Evolutionary conservation across 345 rosid genomes (phyloP), one percentile per base, ranked within the genome.

Genomic region (Rhodamnia argentea): DNA sequence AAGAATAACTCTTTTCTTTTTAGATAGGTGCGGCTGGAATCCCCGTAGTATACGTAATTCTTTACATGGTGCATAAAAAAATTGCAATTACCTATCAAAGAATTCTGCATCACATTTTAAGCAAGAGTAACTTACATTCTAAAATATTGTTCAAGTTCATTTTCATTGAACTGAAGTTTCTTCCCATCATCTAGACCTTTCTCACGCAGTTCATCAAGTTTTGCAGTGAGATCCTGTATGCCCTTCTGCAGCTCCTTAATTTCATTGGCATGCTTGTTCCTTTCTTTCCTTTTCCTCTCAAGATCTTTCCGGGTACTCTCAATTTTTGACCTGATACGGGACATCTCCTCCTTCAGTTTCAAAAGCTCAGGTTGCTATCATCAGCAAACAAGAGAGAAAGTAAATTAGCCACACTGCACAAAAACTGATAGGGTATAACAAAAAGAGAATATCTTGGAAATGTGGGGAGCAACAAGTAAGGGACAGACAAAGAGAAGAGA

Each of bases 281-380:
- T 94, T 90, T 97, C 99, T 83, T 92, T 93, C 86, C 85, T 94
- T 91, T 90, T 95, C 85, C 86, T 94, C 29, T 91, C 98, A 87
- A 94, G 92, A 90, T 97, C 99, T 94, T 95, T 96, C 58, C 93
- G 89, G 54, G 82, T 92, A 89, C 93, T 95, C 93, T 97, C 95
- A 58, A 94, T 93, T 94, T 97, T 97, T 75, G 96, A 92, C 60
- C 92, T 93, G 82, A 94, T 91, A 82, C 98, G 98, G 88, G 97
- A 88, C 91, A 88, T 92, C 91, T 93, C 99, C 91, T 94, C 99
- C 86, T 94, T 95, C 84, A 94, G 87, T 87, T 94, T 97, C 91
- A 96, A 89, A 92, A 95, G 96, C 91, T 94, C 96, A 54, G 98
- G 99, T 97, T 96, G 98, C 99, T 97, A 89, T 70, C 44, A 86